A percentile compares a stretch with the other conserved stretches of the same genome.
These are phyloP conservation scores for Vitis labrusca DNA, from an alignment of 164 flowering plant species.

Conservation along the genomic window DNA sequence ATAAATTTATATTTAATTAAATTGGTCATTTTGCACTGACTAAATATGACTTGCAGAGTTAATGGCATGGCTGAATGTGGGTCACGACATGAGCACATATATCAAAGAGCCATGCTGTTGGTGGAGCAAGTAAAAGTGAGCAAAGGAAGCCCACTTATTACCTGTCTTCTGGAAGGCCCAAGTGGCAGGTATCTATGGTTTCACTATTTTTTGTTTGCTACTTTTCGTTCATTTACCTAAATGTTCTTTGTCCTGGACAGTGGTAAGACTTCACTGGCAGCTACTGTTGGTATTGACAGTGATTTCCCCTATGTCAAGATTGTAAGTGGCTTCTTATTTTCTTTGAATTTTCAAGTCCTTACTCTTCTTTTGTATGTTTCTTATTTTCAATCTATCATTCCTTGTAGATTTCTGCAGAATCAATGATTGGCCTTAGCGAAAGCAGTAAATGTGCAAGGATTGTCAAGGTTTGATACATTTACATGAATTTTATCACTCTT, in stretches of 20 bases:
- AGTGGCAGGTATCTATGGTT: constrained; percentile 70
- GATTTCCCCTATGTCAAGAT: constrained; percentile 94
- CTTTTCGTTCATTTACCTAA: constrained; percentile 5
- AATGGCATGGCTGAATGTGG: constrained; percentile 95
- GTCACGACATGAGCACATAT: constrained; percentile 68
- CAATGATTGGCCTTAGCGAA: constrained; percentile 97
- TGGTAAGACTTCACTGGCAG: constrained; percentile 95
- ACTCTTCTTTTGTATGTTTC: neutral
- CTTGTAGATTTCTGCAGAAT: constrained; percentile 77
- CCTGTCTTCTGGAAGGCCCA: constrained; percentile 94
- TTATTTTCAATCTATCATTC: constrained; percentile 2
- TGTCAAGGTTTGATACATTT: constrained; percentile 55
- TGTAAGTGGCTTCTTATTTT: constrained; percentile 44
- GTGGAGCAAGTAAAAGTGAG: constrained; percentile 98
- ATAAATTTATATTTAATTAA: too few relatives aligned
- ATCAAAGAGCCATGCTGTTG: constrained; percentile 80
- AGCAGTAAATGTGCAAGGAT: constrained; percentile 91
- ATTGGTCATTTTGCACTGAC: neutral
- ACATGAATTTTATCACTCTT: neutral
- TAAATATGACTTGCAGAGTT: constrained; percentile 41
- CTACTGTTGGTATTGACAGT: constrained; percentile 94
- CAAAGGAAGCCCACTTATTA: constrained; percentile 86
- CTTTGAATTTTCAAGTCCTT: neutral
- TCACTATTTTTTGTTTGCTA: neutral
- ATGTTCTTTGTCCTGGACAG: constrained; percentile 41